These are phyloP conservation scores for Drechslera avenae DNA, from an alignment of 2,329 filamentous ascomycete genomes.

Conservation along the genomic window DNA sequence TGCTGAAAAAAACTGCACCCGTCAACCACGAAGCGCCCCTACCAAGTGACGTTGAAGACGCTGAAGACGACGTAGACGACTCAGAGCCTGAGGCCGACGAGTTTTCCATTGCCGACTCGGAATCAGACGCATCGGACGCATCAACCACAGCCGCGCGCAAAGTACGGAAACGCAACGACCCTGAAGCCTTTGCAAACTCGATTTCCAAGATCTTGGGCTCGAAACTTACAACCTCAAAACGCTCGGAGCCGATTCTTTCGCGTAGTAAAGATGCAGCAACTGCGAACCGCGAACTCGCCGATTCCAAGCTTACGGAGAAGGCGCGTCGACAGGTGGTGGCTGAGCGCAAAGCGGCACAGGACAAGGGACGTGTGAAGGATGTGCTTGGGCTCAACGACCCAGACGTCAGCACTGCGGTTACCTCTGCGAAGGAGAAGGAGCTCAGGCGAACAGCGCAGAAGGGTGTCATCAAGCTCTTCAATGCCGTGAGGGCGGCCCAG, in stretches of 20 bases:
- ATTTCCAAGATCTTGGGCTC: slow-evolving; percentile 91
- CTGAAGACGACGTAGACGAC: slow-evolving; percentile 15
- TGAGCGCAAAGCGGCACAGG: slow-evolving; percentile 77
- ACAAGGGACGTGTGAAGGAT: slow-evolving; percentile 88
- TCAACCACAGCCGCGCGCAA: slow-evolving; percentile 42
- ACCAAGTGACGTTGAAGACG: slow-evolving; percentile 32
- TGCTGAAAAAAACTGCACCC: slow-evolving; percentile 32
- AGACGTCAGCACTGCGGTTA: slow-evolving; percentile 55
- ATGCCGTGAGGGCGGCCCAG: slow-evolving; percentile 90
- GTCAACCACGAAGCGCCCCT: slow-evolving; percentile 38
- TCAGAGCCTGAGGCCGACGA: slow-evolving; percentile 46
- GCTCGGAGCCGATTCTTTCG: slow-evolving; percentile 87
- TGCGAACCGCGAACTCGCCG: slow-evolving; percentile 72
- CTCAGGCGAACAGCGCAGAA: slow-evolving; percentile 87
- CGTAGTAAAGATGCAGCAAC: slow-evolving; percentile 77
- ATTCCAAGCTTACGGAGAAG: slow-evolving; percentile 79
- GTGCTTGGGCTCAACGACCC: slow-evolving; percentile 70
- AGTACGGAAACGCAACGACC: slow-evolving; percentile 89
- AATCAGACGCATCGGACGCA: slow-evolving; percentile 45
- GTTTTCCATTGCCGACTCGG: slow-evolving; percentile 39
- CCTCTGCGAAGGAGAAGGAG: slow-evolving; percentile 74
- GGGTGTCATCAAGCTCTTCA: slow-evolving; percentile 95
- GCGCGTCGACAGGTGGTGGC: slow-evolving; percentile 78
- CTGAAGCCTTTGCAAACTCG: slow-evolving; percentile 85
- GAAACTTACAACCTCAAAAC: slow-evolving; percentile 81